phyloP scores from a whole-genome alignment of 2,329 filamentous ascomycete species.

The Colletotrichum graminicola region DNA sequence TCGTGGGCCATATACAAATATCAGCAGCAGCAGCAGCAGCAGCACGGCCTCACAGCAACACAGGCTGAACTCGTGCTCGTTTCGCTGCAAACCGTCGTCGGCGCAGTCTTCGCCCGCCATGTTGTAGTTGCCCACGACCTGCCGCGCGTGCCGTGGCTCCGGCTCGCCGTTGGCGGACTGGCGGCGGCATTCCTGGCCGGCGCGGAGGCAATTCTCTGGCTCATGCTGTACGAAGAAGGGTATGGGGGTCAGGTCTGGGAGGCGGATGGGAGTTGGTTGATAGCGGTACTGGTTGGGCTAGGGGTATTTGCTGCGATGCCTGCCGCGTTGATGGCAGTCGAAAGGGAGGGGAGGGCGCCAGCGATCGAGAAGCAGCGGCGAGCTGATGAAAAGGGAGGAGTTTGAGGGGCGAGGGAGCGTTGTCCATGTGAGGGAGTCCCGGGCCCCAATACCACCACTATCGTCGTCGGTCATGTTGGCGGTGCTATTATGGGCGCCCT shows the following conservation, averaged over 20 bases:
- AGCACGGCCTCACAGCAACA: not conserved
- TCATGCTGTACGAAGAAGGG: not conserved
- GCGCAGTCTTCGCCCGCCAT: conserved; percentile 24
- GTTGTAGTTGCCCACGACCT: conserved; percentile 31
- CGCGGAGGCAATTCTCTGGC: conserved; percentile 6
- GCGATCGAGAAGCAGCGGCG: not conserved
- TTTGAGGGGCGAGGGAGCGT: not conserved
- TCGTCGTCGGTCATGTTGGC: not conserved
- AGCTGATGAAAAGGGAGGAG: conserved; percentile 2
- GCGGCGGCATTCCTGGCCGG: conserved; percentile 19
- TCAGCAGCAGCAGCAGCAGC: conserved; percentile 21
- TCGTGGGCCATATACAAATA: conserved; percentile 23
- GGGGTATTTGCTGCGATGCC: conserved; percentile 28
- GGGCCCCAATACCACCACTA: not conserved
- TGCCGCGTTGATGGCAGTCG: conserved; percentile 23
- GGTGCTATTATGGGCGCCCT: not conserved
- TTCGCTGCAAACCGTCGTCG: conserved; percentile 15
- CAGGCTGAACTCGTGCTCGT: conserved; percentile 1
- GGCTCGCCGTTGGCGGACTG: conserved; percentile 34
- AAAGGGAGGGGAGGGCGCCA: not conserved
- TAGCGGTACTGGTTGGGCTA: not conserved
- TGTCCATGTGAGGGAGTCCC: not conserved
- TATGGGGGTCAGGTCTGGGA: conserved; percentile 16
- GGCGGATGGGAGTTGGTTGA: conserved; percentile 4
- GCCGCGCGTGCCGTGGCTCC: conserved; percentile 34